Evolutionary conservation across 2,329 filamentous ascomycete species (phyloP), one percentile per base, ranked within the genome.

Genomic region (Aspergillus viridinutans): DNA sequence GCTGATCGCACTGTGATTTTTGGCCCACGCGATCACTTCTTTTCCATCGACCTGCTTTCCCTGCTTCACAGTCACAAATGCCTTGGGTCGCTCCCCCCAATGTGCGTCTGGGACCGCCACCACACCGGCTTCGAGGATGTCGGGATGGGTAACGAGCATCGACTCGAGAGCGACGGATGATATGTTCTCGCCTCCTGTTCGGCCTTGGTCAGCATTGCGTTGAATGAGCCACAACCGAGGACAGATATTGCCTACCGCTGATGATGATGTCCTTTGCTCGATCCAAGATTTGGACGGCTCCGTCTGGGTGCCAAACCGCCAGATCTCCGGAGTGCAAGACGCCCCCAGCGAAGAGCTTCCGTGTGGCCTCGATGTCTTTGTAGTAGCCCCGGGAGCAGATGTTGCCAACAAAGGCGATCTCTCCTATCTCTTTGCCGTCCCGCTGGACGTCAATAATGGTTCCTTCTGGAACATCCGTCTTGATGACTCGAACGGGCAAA

Each of bases 201-300:
- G 14, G 40, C 43, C 21, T 51, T 56, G 51, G 45, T 55, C 35
- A 50, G 43, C n/a, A 45, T 48, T 7, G 54, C 40, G 28, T 51
- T 29, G 38, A 32, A 17, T 45, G 35, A 29, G 4, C 49, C 12
- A 32, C 42, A 4, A 25, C 20, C 45, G 29, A 20, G 12, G 29
- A 29, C 3, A 4, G 6, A 23, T 25, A 47, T 47, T 47, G 73
- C 81, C 64, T 79, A 90, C 90, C 90, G 53, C 90, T 95, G 61
- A 99, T 99, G 68, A 99, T 99, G 53, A 99, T 97, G 71, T 99
- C 94, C 79, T 99, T 99, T 14, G 91, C 90, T 21, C 94, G 84
- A 75, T 99, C 94, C 57, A 95, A 79, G 61, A 99, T 96, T 78
- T 97, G 91, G 48, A 92, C 87, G 57, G 90, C 89, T 1, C 93